Evolutionary conservation across 331 rosid species (phyloP).

Genomic region (Pyracantha coccinea): DNA sequence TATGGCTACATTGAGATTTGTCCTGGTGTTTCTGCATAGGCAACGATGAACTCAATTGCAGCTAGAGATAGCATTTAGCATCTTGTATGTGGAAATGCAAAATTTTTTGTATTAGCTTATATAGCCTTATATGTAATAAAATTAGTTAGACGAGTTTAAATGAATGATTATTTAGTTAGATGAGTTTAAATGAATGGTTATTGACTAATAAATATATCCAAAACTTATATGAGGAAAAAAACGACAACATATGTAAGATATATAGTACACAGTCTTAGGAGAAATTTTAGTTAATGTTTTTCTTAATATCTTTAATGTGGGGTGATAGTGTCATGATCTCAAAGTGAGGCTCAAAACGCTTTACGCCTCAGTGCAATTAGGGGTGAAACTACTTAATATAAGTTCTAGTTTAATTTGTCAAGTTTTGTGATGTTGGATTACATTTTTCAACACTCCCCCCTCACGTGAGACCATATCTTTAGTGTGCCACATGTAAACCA

Average conservation of each 20-base stretch:
- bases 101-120: background rate
- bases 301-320: too few species aligned
- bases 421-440: too few species aligned
- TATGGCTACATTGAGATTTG: constrained; percentile 69
- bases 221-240: background rate
- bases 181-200: too few species aligned
- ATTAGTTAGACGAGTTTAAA: background rate
- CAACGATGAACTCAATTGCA: background rate
- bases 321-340: too few species aligned
- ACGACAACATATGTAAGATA: background rate
- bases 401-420: too few species aligned
- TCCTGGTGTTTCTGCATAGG: constrained; percentile 32
- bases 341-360: too few species aligned
- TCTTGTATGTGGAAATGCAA: constrained; percentile 3
- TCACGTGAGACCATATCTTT: too few species aligned
- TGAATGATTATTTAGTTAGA: background rate
- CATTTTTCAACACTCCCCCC: too few species aligned
- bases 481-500: too few species aligned
- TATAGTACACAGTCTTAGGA: background rate
- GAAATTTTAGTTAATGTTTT: background rate
- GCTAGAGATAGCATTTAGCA: background rate
- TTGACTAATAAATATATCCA: background rate
- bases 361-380: too few species aligned
- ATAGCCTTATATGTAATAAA: constrained; percentile 21
- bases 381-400: too few species aligned